A percentile compares a stretch with the other conserved stretches of the same genome.
phyloP scores from a whole-genome alignment of 2,329 filamentous ascomycete genomes.

The Rhynchosporium secalis region DNA sequence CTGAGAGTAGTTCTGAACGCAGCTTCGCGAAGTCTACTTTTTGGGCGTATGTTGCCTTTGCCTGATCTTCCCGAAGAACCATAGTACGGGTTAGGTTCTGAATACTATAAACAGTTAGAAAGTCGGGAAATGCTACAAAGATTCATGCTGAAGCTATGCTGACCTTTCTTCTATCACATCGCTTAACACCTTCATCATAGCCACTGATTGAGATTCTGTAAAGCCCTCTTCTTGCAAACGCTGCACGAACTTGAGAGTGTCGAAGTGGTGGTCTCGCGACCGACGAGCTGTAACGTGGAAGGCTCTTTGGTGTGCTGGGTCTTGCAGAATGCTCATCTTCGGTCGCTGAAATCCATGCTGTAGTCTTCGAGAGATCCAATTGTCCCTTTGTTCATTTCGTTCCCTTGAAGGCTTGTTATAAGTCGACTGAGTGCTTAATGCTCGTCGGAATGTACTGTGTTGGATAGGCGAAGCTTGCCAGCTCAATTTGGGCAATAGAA shows the following conservation, averaged over 20 bases:
- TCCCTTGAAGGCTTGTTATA: conserved; percentile 19
- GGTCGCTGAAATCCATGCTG: conserved; percentile 13
- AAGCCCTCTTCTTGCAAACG: conserved; percentile 87
- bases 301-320: conserved; percentile 39
- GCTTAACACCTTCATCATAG: conserved; percentile 97
- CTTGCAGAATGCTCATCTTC: conserved; percentile 28
- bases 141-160: conserved; percentile 8
- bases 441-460: conserved; percentile 30
- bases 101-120: conserved; percentile 57
- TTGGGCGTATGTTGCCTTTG: conserved; percentile 76
- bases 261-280: conserved; percentile 87
- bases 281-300: conserved; percentile 69
- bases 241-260: conserved; percentile 96
- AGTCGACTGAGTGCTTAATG: conserved; percentile 29
- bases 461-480: conserved; percentile 35
- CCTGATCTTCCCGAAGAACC: conserved; percentile 92
- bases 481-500: conserved; percentile 39
- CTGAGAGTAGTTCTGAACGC: conserved; percentile 86
- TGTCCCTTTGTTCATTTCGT: conserved; percentile 6
- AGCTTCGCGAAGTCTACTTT: conserved; percentile 99
- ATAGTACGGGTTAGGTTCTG: conserved; percentile 97
- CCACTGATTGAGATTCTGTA: conserved; percentile 89
- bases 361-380: not conserved
- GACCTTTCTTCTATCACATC: conserved; percentile 95
- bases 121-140: not conserved